These are phyloP conservation scores for Eucalyptus fibrosa DNA, from an alignment of 345 rosid species.

Conservation along the genomic window DNA sequence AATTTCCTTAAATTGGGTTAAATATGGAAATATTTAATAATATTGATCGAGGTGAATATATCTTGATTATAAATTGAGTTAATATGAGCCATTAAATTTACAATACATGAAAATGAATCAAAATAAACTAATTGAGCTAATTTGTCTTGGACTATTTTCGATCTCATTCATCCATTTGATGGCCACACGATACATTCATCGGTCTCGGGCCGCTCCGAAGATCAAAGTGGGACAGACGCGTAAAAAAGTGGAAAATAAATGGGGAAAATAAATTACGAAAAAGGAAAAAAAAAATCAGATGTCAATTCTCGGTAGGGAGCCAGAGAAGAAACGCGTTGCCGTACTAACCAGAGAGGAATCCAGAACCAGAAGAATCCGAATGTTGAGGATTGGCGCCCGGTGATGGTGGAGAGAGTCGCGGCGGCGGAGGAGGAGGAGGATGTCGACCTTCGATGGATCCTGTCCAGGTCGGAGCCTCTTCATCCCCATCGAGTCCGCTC, in stretches of 20 bases:
- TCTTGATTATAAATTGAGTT: too few species aligned
- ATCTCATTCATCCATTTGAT: neutral
- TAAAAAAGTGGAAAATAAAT: neutral
- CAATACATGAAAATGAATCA: too few species aligned
- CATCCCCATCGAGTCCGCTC: conserved; percentile 83
- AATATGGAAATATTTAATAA: too few species aligned
- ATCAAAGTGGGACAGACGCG: neutral
- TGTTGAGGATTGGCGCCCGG: neutral
- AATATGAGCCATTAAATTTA: too few species aligned
- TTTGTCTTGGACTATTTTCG: too few species aligned
- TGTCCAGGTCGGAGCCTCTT: conserved; percentile 76
- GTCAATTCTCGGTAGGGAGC: neutral
- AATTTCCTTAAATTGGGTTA: too few species aligned
- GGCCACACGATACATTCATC: neutral
- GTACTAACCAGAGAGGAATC: neutral
- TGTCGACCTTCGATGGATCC: conserved; percentile 88
- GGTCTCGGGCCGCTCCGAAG: neutral
- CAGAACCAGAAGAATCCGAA: neutral
- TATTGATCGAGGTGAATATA: neutral
- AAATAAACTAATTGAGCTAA: too few species aligned
- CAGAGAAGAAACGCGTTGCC: neutral
- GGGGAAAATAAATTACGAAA: neutral
- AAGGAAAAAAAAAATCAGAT: neutral
- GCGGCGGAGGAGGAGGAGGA: conserved; percentile 31
- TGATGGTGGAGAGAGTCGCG: neutral